phyloP scores from a whole-genome alignment of 192 early-diverging fungal species.

The Backusella australiensis region DNA sequence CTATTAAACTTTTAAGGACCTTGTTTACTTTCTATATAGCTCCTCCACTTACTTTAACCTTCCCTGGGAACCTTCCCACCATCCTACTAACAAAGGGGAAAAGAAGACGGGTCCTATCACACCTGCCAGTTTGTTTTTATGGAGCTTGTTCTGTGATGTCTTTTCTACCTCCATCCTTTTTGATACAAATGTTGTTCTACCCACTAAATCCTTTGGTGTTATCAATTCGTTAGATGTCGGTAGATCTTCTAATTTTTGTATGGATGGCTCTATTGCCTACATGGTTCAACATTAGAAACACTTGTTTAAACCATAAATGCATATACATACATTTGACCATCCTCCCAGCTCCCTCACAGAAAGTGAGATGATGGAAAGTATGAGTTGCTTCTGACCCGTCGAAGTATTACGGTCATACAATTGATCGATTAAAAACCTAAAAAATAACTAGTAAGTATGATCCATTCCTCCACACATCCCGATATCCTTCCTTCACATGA shows the following conservation, averaged over 20 bases:
- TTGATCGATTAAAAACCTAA: conserved; percentile 28
- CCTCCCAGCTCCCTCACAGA: not conserved
- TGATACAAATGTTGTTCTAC: not conserved
- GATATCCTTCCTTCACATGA: not conserved
- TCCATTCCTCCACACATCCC: not conserved
- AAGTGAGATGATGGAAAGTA: conserved; percentile 2
- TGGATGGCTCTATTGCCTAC: not conserved
- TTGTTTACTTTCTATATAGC: not conserved
- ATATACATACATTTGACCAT: not conserved
- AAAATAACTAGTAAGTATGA: not conserved
- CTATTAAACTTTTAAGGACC: not conserved
- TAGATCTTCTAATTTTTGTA: not conserved
- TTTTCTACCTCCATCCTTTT: conserved; percentile 10
- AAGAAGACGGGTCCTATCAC: conserved; percentile 24
- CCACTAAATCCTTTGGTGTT: not conserved
- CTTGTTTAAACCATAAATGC: not conserved
- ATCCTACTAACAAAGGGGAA: conserved; percentile 28
- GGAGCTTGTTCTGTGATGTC: not conserved
- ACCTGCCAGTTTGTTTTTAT: conserved; percentile 13
- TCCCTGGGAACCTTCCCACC: conserved; percentile 29
- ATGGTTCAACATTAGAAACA: not conserved
- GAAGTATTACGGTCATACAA: conserved; percentile 32
- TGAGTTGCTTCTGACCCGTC: conserved; percentile 17
- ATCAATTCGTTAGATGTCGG: not conserved
- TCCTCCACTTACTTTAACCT: conserved; percentile 9